These are phyloP conservation scores for Macrolepiota dolichaula DNA, from an alignment of 768 basidiomycete genomes.

Conservation along the genomic window DNA sequence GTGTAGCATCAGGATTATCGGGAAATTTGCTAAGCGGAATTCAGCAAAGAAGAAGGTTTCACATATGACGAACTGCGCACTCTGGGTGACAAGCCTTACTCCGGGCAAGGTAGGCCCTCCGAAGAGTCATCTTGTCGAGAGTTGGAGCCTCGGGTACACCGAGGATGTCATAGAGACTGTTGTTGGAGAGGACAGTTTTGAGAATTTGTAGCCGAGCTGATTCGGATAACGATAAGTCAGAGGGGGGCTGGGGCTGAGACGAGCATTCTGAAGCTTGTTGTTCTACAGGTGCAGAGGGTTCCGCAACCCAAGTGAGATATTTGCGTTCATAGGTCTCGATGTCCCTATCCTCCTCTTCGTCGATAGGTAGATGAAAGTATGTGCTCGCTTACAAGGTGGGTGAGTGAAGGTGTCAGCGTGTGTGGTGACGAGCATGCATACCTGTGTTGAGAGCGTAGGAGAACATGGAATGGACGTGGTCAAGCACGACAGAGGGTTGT, in stretches of 20 bases:
- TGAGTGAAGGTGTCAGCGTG: background rate
- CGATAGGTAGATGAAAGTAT: slow-evolving; percentile 63
- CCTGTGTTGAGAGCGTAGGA: slow-evolving; percentile 45
- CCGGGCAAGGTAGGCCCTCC: slow-evolving; percentile 73
- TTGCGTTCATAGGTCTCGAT: slow-evolving; percentile 43
- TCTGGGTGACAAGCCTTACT: slow-evolving; percentile 85
- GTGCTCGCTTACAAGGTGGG: slow-evolving; percentile 43
- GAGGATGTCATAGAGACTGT: slow-evolving; percentile 73
- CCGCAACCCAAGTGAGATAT: slow-evolving; percentile 47
- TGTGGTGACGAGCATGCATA: slow-evolving; percentile 9
- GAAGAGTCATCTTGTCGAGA: slow-evolving; percentile 59
- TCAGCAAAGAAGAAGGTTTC: background rate
- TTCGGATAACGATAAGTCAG: slow-evolving; percentile 1
- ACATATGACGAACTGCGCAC: slow-evolving; percentile 41
- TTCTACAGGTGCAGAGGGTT: slow-evolving; percentile 23
- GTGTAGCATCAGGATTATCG: slow-evolving; percentile 68
- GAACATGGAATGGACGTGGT: slow-evolving; percentile 30
- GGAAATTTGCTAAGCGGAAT: slow-evolving; percentile 67
- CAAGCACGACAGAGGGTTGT: background rate
- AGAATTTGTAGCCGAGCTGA: slow-evolving; percentile 20
- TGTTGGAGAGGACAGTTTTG: slow-evolving; percentile 50
- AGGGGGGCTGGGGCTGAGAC: background rate
- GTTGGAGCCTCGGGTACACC: slow-evolving; percentile 50
- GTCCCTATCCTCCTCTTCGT: slow-evolving; percentile 50
- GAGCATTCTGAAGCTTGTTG: slow-evolving; percentile 18